These are phyloP conservation scores for Paraphaeosphaeria minitans DNA, from an alignment of 2,329 filamentous ascomycete species.

Conservation along the genomic window DNA sequence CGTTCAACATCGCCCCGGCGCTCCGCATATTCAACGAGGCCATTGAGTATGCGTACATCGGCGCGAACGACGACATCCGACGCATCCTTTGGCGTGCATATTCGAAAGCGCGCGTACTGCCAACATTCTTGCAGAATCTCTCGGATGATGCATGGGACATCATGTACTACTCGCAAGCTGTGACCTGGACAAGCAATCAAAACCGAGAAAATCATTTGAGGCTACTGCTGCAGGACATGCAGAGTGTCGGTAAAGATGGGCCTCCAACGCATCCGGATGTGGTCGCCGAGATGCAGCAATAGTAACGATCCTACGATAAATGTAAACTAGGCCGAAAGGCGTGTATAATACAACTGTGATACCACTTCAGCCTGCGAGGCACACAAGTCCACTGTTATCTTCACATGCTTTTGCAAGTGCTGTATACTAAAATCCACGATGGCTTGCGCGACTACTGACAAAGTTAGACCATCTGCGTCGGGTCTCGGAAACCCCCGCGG, in stretches of 20 bases:
- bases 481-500: neutral
- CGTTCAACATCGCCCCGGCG: constrained; percentile 40
- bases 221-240: constrained; percentile 36
- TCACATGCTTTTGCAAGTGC: neutral
- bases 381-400: neutral
- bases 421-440: neutral
- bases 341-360: constrained; percentile 20
- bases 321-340: constrained; percentile 11
- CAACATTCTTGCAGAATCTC: constrained; percentile 40
- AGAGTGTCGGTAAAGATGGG: constrained; percentile 37
- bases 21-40: constrained; percentile 43
- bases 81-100: constrained; percentile 46
- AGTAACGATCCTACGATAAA: constrained; percentile 5
- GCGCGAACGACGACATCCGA: constrained; percentile 42
- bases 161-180: constrained; percentile 46
- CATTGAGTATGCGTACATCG: constrained; percentile 42
- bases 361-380: constrained; percentile 8
- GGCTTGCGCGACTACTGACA: neutral
- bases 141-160: constrained; percentile 47
- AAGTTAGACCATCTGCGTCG: neutral
- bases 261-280: constrained; percentile 42
- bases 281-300: constrained; percentile 14
- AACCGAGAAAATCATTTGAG: constrained; percentile 38
- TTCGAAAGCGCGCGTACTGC: constrained; percentile 36
- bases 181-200: constrained; percentile 42